Conservation (phyloP, 78 protist genomes). For the Dictyostelium brefeldianum region DNA sequence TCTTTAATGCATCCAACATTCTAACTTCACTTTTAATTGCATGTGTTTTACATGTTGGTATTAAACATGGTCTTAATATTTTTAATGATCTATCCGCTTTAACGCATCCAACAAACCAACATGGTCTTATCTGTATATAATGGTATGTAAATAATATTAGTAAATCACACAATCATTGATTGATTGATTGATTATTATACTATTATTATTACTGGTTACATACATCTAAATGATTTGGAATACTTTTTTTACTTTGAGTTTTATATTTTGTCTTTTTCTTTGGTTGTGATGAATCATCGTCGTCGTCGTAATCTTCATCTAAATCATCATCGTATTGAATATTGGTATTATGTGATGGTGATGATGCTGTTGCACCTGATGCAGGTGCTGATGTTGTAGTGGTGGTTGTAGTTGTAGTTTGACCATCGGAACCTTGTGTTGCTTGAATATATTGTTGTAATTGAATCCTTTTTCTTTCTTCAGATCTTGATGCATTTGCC, state of each 20-base stretch:
- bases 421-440: background rate
- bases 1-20: constrained; percentile 42
- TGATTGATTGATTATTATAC: background rate
- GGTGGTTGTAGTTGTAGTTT: background rate
- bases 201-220: background rate
- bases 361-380: background rate
- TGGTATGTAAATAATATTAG: background rate
- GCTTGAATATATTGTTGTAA: constrained; percentile 25
- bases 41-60: constrained; percentile 78
- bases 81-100: constrained; percentile 80
- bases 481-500: constrained; percentile 6
- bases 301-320: constrained; percentile 6
- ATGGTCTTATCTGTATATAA: constrained; percentile 60
- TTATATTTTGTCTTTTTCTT: constrained; percentile 21
- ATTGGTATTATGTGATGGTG: background rate
- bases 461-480: constrained; percentile 25
- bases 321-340: background rate
- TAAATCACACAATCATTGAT: too few relatives aligned
- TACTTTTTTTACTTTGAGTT: background rate
- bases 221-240: constrained; percentile 30
- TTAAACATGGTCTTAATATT: constrained; percentile 63
- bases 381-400: too few relatives aligned
- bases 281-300: background rate
- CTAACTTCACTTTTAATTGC: constrained; percentile 40
- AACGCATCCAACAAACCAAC: constrained; percentile 70